Conservation (phyloP, 2,329 filamentous ascomycete genomes). For the Aspergillus floridensis region DNA sequence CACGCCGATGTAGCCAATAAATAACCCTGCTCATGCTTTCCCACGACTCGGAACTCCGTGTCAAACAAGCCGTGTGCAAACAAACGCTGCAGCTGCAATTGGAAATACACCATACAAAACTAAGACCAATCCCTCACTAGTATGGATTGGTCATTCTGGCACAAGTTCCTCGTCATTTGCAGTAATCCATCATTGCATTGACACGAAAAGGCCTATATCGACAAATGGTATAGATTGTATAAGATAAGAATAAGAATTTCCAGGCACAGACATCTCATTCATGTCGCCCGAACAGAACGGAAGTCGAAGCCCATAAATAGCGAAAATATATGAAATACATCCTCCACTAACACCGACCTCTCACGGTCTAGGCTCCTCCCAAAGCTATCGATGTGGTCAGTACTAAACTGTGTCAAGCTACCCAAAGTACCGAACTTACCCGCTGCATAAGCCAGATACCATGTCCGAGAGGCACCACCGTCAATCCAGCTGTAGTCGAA, state of each 20-base stretch:
- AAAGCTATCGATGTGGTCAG: conserved; percentile 9
- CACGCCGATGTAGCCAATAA: neutral
- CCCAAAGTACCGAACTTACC: conserved; percentile 46
- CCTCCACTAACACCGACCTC: neutral
- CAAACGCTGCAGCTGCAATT: neutral
- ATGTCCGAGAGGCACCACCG: conserved; percentile 77
- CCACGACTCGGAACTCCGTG: neutral
- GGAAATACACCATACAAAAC: too few relatives aligned
- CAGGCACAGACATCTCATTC: neutral
- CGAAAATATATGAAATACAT: neutral
- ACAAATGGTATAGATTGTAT: neutral
- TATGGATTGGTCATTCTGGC: too few relatives aligned
- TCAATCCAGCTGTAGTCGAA: conserved; percentile 68
- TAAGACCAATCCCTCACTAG: too few relatives aligned
- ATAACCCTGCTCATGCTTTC: neutral
- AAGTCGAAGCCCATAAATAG: neutral
- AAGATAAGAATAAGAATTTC: neutral
- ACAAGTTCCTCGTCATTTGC: too few relatives aligned
- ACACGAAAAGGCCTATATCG: neutral
- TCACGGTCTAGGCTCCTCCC: conserved; percentile 9
- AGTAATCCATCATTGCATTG: neutral
- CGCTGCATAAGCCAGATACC: conserved; percentile 78
- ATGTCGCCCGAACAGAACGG: neutral
- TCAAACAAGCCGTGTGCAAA: neutral
- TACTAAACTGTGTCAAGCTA: neutral